Percentiles rank a stretch among this genome's conserved stretches.
phyloP scores from a whole-genome alignment of 108 stramenopile species.

The Tribonema minus region DNA sequence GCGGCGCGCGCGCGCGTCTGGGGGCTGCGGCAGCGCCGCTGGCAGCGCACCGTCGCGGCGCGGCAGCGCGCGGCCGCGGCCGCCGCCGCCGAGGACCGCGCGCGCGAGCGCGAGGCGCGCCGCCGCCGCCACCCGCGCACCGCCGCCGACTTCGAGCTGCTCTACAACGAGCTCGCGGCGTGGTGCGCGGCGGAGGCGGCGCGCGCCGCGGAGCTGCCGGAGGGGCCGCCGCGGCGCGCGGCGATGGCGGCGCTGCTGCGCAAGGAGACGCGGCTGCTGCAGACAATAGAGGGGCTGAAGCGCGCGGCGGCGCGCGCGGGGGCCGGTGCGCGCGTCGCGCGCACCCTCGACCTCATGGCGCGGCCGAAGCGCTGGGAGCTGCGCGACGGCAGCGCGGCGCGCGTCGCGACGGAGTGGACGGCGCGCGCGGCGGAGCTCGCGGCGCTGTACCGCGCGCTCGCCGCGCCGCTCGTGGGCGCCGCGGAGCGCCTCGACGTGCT shows the following conservation, averaged over 20 bases:
- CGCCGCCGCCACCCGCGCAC: conserved; percentile 55
- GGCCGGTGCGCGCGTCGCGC: conserved; percentile 29
- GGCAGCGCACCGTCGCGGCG: conserved; percentile 15
- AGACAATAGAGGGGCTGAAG: conserved; percentile 59
- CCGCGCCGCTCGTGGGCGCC: conserved; percentile 11
- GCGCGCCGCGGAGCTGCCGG: neutral
- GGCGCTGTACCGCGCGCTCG: conserved; percentile 37
- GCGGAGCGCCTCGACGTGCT: conserved; percentile 61
- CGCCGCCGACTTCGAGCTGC: conserved; percentile 43
- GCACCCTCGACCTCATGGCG: conserved; percentile 56
- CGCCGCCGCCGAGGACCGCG: neutral
- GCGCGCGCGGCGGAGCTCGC: conserved; percentile 55
- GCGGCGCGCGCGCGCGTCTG: conserved; percentile 47
- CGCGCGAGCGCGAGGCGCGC: conserved; percentile 40
- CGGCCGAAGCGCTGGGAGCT: conserved; percentile 59
- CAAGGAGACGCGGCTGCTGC: conserved; percentile 61
- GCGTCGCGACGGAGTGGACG: conserved; percentile 60
- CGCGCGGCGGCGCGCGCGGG: conserved; percentile 43
- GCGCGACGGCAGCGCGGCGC: conserved; percentile 51
- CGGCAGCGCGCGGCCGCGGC: conserved; percentile 5
- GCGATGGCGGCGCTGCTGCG: conserved; percentile 48
- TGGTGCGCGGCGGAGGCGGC: conserved; percentile 56
- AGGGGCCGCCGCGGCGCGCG: neutral
- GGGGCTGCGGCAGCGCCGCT: conserved; percentile 28
- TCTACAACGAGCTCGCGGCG: conserved; percentile 62